phyloP scores from a whole-genome alignment of 495 filamentous ascomycete species.

The Penicillium nucicola region DNA sequence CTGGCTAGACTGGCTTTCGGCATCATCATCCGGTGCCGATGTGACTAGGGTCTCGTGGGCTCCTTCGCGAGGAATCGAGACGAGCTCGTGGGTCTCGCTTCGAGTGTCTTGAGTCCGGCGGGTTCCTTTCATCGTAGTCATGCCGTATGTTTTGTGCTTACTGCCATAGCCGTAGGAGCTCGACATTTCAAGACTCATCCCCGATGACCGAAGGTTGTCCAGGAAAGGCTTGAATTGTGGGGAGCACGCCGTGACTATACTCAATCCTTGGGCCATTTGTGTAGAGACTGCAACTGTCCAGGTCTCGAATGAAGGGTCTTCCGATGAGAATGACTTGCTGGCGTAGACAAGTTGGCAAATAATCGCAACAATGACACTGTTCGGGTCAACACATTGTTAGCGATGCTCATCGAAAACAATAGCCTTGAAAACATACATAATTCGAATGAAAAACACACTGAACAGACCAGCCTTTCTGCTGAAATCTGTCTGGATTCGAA shows the following conservation, averaged over 20 bases:
- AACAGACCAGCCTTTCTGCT: slow-evolving; percentile 27
- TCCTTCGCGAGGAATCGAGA: slow-evolving; percentile 6
- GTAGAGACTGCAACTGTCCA: slow-evolving; percentile 31
- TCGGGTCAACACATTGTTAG: neutral
- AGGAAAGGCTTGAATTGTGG: slow-evolving; percentile 49
- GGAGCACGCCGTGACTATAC: slow-evolving; percentile 41
- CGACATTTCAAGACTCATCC: slow-evolving; percentile 33
- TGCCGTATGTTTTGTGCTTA: slow-evolving; percentile 13
- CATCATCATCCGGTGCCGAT: slow-evolving; percentile 21
- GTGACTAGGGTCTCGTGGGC: slow-evolving; percentile 10
- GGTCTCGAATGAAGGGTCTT: slow-evolving; percentile 20
- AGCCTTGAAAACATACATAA: slow-evolving; percentile 27
- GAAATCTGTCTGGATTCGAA: slow-evolving; percentile 29
- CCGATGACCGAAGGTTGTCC: slow-evolving; percentile 39
- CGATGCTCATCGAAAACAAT: neutral
- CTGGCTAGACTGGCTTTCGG: slow-evolving; percentile 28
- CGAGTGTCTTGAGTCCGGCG: slow-evolving; percentile 5
- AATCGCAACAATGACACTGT: slow-evolving; percentile 31
- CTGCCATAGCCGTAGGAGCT: slow-evolving; percentile 10
- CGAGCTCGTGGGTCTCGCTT: slow-evolving; percentile 18
- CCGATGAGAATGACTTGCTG: slow-evolving; percentile 7
- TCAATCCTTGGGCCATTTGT: slow-evolving; percentile 35
- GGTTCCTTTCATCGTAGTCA: slow-evolving; percentile 4
- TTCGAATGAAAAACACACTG: slow-evolving; percentile 31
- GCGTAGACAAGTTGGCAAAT: slow-evolving; percentile 31